Base-by-base conservation (phyloP, 495 filamentous ascomycete genomes). In the Talaromyces stipitatus region DNA sequence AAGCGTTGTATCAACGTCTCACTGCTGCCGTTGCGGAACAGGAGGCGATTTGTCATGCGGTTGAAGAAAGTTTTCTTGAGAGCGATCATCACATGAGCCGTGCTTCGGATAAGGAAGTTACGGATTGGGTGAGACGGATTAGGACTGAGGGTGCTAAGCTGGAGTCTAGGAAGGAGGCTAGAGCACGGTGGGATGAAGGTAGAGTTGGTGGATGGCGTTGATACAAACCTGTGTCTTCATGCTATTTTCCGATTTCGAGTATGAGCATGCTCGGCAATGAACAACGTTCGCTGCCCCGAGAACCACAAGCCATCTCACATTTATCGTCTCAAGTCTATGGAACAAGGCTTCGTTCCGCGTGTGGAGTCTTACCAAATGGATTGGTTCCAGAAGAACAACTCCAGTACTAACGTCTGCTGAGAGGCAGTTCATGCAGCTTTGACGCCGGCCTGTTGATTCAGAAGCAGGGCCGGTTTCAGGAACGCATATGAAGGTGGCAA, bases 131-230 rank as follows among this genome's bases (percentile, higher is more conserved):
- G 33, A 79, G 85, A 61, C 72, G 90, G 64, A 87, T 92, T 62
- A 75, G 89, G 58, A 89, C 86, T 55, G 86, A 86, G 41, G 87
- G 85, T 66, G 88, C 86, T 60, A 70, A 85, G 59, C 83, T 86
- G 55, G 90, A 89, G 58, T 78, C 89, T 12, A 76, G 90, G 46
- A 82, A 82, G 63, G 92, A 96, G 74, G 79, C 88, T 54, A 92
- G 88, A 70, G 89, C 89, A 61, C 76, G 92, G 64, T 96, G 92
- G 92, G 91, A 96, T 75, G 92, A 96, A 69, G 90, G 92, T 24
- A 80, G 92, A 58, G 91, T 96, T 55, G 91, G 92, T 1, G 92
- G 92, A 0, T 96, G 92, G 92, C 79, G 92, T 57, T 96, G 77
- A 85, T 14, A 23, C 20, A 23, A n/a, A n/a, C n/a, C n/a, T n/a